phyloP scores from a whole-genome alignment of 164 flowering plant genomes.

The Stephania cephalantha region DNA sequence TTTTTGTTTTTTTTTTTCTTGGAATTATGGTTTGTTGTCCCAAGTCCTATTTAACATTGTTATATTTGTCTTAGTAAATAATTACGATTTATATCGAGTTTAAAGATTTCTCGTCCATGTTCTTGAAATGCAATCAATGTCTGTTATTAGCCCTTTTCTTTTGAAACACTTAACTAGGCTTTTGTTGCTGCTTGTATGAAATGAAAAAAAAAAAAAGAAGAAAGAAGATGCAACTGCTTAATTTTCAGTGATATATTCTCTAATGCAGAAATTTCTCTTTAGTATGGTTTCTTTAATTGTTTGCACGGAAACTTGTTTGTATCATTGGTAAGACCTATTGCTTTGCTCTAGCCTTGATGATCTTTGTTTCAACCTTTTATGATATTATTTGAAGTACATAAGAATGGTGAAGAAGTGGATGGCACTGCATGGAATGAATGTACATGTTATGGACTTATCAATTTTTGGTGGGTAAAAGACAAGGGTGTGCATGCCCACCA shows the following conservation, averaged over 20 bases:
- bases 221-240: background rate
- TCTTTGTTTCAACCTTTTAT: background rate
- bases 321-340: background rate
- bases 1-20: too few species aligned
- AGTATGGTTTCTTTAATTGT: background rate
- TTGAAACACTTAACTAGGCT: background rate
- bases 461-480: conserved; percentile 1
- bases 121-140: background rate
- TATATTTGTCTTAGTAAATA: background rate
- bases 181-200: background rate
- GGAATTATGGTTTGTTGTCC: background rate
- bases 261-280: background rate
- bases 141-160: background rate
- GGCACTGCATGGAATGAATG: background rate
- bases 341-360: background rate
- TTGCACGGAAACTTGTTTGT: background rate
- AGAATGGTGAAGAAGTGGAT: background rate
- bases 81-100: background rate
- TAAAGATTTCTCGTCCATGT: background rate
- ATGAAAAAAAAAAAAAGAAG: background rate
- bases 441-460: background rate
- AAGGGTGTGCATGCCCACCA: background rate
- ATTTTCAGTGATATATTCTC: background rate
- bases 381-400: background rate
- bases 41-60: background rate